These are phyloP conservation scores for Pseudonitzschia delicatissima DNA, from an alignment of 108 stramenopile genomes.

Conservation along the genomic window DNA sequence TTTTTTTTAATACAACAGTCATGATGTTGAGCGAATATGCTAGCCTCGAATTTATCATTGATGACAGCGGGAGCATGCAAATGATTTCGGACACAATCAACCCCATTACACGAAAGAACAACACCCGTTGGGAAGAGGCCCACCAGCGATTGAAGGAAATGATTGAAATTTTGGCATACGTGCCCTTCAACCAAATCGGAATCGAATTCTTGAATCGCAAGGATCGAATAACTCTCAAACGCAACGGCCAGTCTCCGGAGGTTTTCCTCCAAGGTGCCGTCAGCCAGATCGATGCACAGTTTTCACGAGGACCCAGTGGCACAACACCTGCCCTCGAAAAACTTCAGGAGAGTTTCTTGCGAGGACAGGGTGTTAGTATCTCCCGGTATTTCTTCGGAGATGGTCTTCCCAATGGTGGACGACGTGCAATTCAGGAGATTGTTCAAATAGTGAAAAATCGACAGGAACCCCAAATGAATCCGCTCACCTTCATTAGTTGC, in stretches of 20 bases:
- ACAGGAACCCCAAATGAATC: slow-evolving; percentile 37
- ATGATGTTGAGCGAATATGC: slow-evolving; percentile 47
- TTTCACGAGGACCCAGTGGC: slow-evolving; percentile 31
- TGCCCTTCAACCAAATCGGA: slow-evolving; percentile 39
- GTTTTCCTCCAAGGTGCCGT: slow-evolving; percentile 31
- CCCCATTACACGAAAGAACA: slow-evolving; percentile 7
- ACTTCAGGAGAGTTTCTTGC: slow-evolving; percentile 39
- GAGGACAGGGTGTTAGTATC: slow-evolving; percentile 29
- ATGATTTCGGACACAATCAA: slow-evolving; percentile 34
- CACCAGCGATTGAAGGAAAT: slow-evolving; percentile 46
- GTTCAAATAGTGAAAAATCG: slow-evolving; percentile 34
- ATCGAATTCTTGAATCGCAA: slow-evolving; percentile 47
- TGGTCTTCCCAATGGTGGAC: slow-evolving; percentile 52
- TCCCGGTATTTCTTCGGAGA: slow-evolving; percentile 54
- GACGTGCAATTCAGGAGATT: slow-evolving; percentile 38
- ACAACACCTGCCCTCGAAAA: slow-evolving; percentile 47
- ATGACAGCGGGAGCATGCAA: slow-evolving; percentile 49
- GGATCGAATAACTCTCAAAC: slow-evolving; percentile 27
- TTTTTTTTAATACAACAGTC: slow-evolving; percentile 14
- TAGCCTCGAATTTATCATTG: slow-evolving; percentile 48
- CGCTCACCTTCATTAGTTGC: slow-evolving; percentile 53
- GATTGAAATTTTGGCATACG: slow-evolving; percentile 53
- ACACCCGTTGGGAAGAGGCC: slow-evolving; percentile 47
- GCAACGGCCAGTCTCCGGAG: slow-evolving; percentile 29
- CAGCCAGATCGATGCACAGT: slow-evolving; percentile 35